Evolutionary conservation across 1,284 basidiomycete genomes (phyloP).

Genomic region (Apiotrichum montevideense): DNA sequence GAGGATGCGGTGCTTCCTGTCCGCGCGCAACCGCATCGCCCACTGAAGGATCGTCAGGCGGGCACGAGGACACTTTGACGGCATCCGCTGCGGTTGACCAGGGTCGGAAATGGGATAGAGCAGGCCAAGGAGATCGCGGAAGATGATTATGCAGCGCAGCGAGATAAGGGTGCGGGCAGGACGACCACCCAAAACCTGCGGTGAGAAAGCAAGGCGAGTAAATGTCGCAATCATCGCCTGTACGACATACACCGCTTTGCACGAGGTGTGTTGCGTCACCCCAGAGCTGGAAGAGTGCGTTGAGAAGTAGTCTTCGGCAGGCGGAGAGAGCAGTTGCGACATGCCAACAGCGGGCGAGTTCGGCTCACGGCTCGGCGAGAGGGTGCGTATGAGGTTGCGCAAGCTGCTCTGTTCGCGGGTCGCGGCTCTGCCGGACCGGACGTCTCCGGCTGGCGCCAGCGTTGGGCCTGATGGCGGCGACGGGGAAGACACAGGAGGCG

Average conservation of each 20-base stretch:
- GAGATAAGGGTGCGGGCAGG: slow-evolving; percentile 45
- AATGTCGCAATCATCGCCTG: slow-evolving; percentile 50
- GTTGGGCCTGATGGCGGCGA: too few relatives aligned
- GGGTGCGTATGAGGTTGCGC: slow-evolving; percentile 31
- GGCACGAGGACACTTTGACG: slow-evolving; percentile 55
- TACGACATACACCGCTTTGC: slow-evolving; percentile 44
- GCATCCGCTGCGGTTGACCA: slow-evolving; percentile 23
- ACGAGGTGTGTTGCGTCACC: slow-evolving; percentile 24
- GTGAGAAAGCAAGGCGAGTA: slow-evolving; percentile 45
- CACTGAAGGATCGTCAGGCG: slow-evolving; percentile 76
- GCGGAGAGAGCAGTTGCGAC: slow-evolving; percentile 1
- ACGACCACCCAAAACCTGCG: slow-evolving; percentile 29
- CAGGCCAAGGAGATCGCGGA: slow-evolving; percentile 48
- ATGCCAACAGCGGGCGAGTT: neutral
- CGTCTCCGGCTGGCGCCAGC: neutral
- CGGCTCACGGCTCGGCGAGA: slow-evolving; percentile 23
- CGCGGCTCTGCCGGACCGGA: slow-evolving; percentile 5
- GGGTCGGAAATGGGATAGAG: slow-evolving; percentile 36
- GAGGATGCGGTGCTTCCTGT: slow-evolving; percentile 83
- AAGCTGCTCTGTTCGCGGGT: slow-evolving; percentile 17
- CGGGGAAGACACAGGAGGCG: neutral
- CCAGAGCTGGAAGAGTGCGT: neutral
- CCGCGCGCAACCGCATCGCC: slow-evolving; percentile 80
- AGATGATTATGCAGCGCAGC: slow-evolving; percentile 47
- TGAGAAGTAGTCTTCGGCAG: slow-evolving; percentile 6